Evolutionary conservation across 179 eudicot species (phyloP), one percentile per base, ranked within the genome.

Genomic region (Drosera spatulata): DNA sequence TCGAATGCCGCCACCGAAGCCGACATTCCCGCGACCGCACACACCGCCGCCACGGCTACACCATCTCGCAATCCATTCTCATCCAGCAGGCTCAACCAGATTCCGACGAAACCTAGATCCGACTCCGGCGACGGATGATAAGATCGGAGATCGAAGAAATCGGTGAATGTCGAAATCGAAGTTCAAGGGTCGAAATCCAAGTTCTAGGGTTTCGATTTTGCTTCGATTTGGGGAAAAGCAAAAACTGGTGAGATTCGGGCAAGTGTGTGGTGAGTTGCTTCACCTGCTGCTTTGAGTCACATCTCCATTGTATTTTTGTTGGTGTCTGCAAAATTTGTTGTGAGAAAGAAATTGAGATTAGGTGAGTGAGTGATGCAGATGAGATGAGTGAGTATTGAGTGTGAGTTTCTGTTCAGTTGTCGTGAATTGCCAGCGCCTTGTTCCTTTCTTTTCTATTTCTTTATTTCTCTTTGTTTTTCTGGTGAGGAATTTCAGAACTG

Each of bases 1-100:
- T 86, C 88, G 68, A 86, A 81, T 62, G 88, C 77, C 22, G 88
- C 77, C 65, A 82, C 66, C 14, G 97, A 59, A 66, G 87, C 86
- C 62, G 97, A 84, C 97, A 89, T 93, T 78, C n/a, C 57, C 58
- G 60, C 65, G 68, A 70, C 58, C 61, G 77, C 8, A 43, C 45
- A 4, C 45, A 60, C 43, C 13, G 2, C 3, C 43, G 11, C 41
- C 39, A 53, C 7, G 9, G 41, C 58, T 55, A 37, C 5, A 11
- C 41, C 58, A 42, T 8, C 41, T 13, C 10, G 4, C 41, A 4
- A 13, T 39, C 15, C 58, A 38, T 38, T 12, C 41, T 6, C 6
- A 50, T 13, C 14, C 61, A 58, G 15, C 22, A 69, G 66, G 69
- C 56, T 0, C 39, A 11, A 11, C 59, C 58, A 54, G 55, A 14